Evolutionary conservation across 108 stramenopile genomes (phyloP).

Genomic region (Aurantiochytrium sp.): DNA sequence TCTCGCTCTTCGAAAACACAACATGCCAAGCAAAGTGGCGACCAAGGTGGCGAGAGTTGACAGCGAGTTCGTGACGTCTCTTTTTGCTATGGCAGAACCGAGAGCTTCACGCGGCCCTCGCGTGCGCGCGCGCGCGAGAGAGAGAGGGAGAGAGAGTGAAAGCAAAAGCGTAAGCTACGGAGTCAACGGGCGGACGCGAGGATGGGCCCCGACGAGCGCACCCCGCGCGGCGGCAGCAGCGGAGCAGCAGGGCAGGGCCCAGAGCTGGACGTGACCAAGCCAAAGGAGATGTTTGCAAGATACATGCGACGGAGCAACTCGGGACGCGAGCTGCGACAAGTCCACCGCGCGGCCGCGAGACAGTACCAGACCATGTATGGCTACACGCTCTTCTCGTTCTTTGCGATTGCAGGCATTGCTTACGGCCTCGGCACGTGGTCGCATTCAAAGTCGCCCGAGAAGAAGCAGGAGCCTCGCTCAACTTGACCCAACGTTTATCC

Average conservation of each 20-base stretch:
- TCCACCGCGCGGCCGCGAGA: not conserved
- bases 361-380: slow-evolving; percentile 5
- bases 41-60: no score
- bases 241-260: not conserved
- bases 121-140: no score
- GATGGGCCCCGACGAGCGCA: not conserved
- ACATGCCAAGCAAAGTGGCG: no score
- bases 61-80: no score
- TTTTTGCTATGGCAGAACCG: no score
- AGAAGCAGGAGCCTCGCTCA: no score
- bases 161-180: no score
- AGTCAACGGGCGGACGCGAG: no score
- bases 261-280: not conserved
- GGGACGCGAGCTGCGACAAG: not conserved
- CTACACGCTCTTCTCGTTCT: not conserved
- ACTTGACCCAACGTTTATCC: no score
- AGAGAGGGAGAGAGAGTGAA: no score
- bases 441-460: not conserved
- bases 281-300: not conserved
- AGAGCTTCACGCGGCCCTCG: no score
- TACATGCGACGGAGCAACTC: not conserved
- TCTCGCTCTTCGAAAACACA: no score
- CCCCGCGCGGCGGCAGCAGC: not conserved
- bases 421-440: not conserved
- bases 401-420: not conserved